Base-by-base conservation (phyloP, 345 rosid genomes). In the Brassica nigra region DNA sequence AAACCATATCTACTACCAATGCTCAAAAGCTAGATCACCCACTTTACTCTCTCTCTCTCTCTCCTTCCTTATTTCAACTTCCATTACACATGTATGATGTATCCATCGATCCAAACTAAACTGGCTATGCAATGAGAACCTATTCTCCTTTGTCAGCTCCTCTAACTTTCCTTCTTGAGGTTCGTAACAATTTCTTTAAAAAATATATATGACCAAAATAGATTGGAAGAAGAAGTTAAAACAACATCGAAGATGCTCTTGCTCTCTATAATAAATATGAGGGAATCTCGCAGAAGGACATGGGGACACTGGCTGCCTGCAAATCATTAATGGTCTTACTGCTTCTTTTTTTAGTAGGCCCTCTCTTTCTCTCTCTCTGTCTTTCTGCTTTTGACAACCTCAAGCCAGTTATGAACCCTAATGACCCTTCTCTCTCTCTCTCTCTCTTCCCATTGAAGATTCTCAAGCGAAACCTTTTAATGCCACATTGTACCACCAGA, bases 1-100 rank as follows among this genome's bases (percentile, higher is more conserved):
- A 92, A 82, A 82, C 83, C 90, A 86, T 77, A 66, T 72, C 91
- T 80, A 87, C 94, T 86, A 89, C 97, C 94, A 89, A 87, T 75
- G 83, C 97, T 80, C 82, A 86, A 75, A 90, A 85, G 74, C 81
- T 80, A 91, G 88, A 58, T 89, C 95, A 82, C 70, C 89, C 88
- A 89, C 90, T 90, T 92, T 84, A 90, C 61, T 77, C 74, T 79
- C 73, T 59, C 73, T 4, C 20, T 47, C 15, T 6, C 34, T 28
- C 11, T 71, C 57, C 15, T 27, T 54, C 61, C 61, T 16, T 54
- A 54, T 54, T 16, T 15, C 64, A 65, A 49, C 62, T 64, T 49
- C 23, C 70, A 63, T 64, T 77, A 62, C 18, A 62, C 16, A 61
- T 62, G 44, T 61, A 52, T 14, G 12, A 61, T 62, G 44, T 61